These are phyloP conservation scores for Naematelia encephala DNA, from an alignment of 768 basidiomycete species.

Conservation along the genomic window DNA sequence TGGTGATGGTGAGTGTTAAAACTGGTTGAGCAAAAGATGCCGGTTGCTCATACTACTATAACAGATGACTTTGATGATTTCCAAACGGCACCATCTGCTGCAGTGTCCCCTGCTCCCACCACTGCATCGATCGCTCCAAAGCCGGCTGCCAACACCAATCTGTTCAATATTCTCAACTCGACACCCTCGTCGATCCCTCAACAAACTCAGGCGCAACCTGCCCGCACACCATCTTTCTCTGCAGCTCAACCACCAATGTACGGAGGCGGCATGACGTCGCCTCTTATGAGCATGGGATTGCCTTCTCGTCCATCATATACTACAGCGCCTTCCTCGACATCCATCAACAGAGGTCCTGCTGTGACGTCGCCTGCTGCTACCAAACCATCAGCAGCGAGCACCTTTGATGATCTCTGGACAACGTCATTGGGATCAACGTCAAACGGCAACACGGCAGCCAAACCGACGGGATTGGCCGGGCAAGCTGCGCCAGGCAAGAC, in stretches of 20 bases:
- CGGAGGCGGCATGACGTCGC: slow-evolving; percentile 35
- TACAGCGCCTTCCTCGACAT: slow-evolving; percentile 20
- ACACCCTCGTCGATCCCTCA: slow-evolving; percentile 19
- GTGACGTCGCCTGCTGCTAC: slow-evolving; percentile 34
- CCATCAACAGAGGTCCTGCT: slow-evolving; percentile 6
- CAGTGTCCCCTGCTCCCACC: slow-evolving; percentile 22
- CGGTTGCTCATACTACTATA: slow-evolving; percentile 17
- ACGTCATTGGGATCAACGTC: slow-evolving; percentile 62
- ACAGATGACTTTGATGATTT: slow-evolving; percentile 56
- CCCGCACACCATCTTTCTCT: slow-evolving; percentile 9
- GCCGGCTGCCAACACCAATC: slow-evolving; percentile 30
- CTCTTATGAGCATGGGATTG: slow-evolving; percentile 54
- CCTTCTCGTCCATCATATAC: slow-evolving; percentile 57
- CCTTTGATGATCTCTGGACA: slow-evolving; percentile 84
- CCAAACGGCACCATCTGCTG: slow-evolving; percentile 43
- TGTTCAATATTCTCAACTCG: slow-evolving; percentile 50
- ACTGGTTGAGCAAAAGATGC: neutral
- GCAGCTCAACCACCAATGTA: slow-evolving; percentile 4
- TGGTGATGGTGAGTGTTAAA: slow-evolving; percentile 44
- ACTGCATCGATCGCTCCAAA: slow-evolving; percentile 10
- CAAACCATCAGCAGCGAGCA: slow-evolving; percentile 55
- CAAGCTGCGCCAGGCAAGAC: slow-evolving; percentile 58
- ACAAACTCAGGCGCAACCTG: slow-evolving; percentile 11
- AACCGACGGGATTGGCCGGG: slow-evolving; percentile 6
- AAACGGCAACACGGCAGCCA: slow-evolving; percentile 19